Percentiles rank a stretch among this genome's conserved stretches.
Conservation (phyloP, 768 basidiomycete species). For the Mycena indigotica region DNA sequence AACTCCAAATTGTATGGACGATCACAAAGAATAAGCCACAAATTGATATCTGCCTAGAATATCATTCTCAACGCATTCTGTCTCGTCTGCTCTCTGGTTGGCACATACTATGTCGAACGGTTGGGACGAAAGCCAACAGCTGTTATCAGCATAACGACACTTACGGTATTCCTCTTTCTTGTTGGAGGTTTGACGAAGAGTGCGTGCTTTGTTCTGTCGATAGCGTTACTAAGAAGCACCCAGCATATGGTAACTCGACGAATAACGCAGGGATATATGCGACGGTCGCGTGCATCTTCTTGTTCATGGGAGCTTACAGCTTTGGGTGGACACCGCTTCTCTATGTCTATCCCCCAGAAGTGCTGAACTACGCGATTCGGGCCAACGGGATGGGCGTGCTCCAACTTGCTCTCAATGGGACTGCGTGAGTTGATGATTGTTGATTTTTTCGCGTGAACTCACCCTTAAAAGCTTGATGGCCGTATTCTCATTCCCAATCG, state of each 20-base stretch:
- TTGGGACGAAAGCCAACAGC: constrained; percentile 27
- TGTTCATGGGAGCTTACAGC: constrained; percentile 25
- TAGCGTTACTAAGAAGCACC: background rate
- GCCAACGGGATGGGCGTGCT: constrained; percentile 27
- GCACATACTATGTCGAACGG: constrained; percentile 25
- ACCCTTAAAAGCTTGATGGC: constrained; percentile 27
- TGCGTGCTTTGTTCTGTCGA: background rate
- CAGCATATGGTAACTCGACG: constrained; percentile 25
- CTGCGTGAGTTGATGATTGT: constrained; percentile 14
- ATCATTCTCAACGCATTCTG: constrained; percentile 29
- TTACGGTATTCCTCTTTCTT: constrained; percentile 26
- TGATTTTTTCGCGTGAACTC: background rate
- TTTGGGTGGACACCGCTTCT: constrained; percentile 28
- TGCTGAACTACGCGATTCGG: constrained; percentile 27
- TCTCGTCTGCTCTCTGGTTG: constrained; percentile 22
- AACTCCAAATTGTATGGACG: constrained; percentile 24
- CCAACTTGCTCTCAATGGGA: constrained; percentile 24
- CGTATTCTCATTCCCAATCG: constrained; percentile 27
- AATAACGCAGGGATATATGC: constrained; percentile 27
- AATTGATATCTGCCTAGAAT: constrained; percentile 15
- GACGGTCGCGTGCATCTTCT: constrained; percentile 26
- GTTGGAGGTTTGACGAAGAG: constrained; percentile 28
- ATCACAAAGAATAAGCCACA: background rate
- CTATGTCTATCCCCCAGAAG: constrained; percentile 26
- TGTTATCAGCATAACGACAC: constrained; percentile 21